phyloP scores from a whole-genome alignment of 78 protist species.

The Capsaspora owczarzaki region DNA sequence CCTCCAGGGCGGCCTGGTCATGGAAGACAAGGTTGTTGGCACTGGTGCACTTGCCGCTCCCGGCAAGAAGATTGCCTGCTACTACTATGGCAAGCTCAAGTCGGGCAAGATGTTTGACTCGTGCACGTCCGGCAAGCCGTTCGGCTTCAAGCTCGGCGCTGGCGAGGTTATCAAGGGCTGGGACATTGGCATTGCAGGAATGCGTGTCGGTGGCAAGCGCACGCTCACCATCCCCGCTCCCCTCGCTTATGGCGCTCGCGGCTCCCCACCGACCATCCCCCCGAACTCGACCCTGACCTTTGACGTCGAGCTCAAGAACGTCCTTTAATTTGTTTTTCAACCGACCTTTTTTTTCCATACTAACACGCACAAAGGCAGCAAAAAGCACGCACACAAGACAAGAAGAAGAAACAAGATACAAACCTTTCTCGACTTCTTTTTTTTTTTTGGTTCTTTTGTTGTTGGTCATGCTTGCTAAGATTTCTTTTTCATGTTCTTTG shows the following conservation, averaged over 20 bases:
- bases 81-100: not conserved
- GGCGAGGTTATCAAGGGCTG: constrained; percentile 79
- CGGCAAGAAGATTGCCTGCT: no score
- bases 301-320: constrained; percentile 53
- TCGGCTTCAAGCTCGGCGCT: not conserved
- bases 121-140: not conserved
- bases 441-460: no score
- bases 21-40: no score
- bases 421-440: no score
- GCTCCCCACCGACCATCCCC: constrained; percentile 64
- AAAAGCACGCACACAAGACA: no score
- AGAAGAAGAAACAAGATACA: no score
- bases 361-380: no score
- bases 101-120: constrained; percentile 17
- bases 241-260: constrained; percentile 75
- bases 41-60: no score
- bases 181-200: constrained; percentile 78
- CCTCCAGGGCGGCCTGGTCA: no score
- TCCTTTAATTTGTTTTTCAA: no score
- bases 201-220: constrained; percentile 69
- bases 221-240: constrained; percentile 42
- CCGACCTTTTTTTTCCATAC: not conserved
- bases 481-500: no score
- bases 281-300: constrained; percentile 36
- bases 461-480: no score